Evolutionary conservation across 371 early-diverging fungal species (phyloP).

Genomic region (Chytridiales sp.): DNA sequence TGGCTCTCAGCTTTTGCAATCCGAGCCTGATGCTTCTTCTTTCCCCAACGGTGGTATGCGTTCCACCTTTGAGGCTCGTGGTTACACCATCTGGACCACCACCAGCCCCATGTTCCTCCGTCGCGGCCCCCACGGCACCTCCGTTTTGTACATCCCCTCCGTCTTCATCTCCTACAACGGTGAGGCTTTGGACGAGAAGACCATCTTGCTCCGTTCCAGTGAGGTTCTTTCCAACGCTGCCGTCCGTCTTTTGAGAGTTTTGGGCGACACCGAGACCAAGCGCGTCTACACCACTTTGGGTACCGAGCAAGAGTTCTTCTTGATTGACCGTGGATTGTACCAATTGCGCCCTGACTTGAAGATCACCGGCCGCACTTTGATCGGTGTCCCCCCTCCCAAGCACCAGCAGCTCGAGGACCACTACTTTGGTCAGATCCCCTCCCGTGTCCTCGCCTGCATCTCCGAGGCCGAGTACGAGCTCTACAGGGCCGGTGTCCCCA

Average conservation of each 20-base stretch:
- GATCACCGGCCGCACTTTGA: constrained; percentile 90
- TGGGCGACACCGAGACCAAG: constrained; percentile 65
- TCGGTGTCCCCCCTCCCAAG: constrained; percentile 93
- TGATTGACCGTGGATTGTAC: constrained; percentile 91
- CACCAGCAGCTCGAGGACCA: constrained; percentile 99
- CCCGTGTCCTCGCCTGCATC: constrained; percentile 86
- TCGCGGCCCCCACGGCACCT: constrained; percentile 87
- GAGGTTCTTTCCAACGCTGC: constrained; percentile 80
- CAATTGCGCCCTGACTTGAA: constrained; percentile 93
- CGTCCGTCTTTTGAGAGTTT: constrained; percentile 65
- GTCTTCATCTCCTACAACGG: constrained; percentile 98
- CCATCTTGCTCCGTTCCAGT: constrained; percentile 87
- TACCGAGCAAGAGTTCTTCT: constrained; percentile 97
- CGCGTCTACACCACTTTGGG: constrained; percentile 90
- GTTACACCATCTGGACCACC: constrained; percentile 99
- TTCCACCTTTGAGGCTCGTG: constrained; percentile 97
- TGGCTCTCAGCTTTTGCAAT: constrained; percentile 93
- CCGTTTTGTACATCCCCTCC: constrained; percentile 92
- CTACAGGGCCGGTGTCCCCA: constrained; percentile 90
- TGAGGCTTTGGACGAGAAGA: constrained; percentile 98
- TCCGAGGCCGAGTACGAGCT: constrained; percentile 93
- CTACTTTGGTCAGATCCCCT: constrained; percentile 97
- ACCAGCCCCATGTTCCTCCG: constrained; percentile 94
- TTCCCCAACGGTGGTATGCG: constrained; percentile 99
- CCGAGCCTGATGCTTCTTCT: constrained; percentile 98